A percentile compares a stretch with the other conserved stretches of the same genome.
These are phyloP conservation scores for Salvia sclarea DNA, from an alignment of 305 asterid species.

Conservation along the genomic window DNA sequence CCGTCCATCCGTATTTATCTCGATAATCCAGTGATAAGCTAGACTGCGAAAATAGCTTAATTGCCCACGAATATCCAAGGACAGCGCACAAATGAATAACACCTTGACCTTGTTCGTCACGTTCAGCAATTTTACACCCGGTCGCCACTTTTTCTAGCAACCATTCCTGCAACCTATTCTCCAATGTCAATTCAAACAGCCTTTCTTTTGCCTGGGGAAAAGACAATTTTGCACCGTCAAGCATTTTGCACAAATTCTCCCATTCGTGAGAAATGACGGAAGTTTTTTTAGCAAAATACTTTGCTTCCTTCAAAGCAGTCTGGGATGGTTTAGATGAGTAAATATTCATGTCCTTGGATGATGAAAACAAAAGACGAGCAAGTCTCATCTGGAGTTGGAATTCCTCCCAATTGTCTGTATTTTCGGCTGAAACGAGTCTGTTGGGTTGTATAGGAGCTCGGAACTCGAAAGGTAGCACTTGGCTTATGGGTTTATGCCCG, in stretches of 20 bases:
- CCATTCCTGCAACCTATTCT: conserved; percentile 78
- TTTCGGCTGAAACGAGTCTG: conserved; percentile 39
- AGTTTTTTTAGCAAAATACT: conserved; percentile 57
- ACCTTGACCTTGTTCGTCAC: conserved; percentile 90
- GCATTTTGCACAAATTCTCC: conserved; percentile 53
- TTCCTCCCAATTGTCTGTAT: conserved; percentile 61
- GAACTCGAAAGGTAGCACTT: conserved; percentile 69
- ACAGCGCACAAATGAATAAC: conserved; percentile 95
- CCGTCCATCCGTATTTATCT: conserved; percentile 95
- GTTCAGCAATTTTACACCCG: conserved; percentile 63
- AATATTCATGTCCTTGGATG: conserved; percentile 58
- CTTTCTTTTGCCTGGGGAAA: conserved; percentile 69
- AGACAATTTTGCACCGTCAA: conserved; percentile 53
- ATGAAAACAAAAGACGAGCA: conserved; percentile 76
- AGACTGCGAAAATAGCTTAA: conserved; percentile 72
- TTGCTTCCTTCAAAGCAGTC: conserved; percentile 67
- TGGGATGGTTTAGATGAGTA: conserved; percentile 57
- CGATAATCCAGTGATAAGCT: conserved; percentile 89
- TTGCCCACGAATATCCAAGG: conserved; percentile 89
- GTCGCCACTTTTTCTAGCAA: conserved; percentile 72
- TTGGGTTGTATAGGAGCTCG: conserved; percentile 55
- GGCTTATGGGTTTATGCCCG: conserved; percentile 80
- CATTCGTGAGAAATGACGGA: conserved; percentile 54
- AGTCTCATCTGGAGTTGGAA: conserved; percentile 78
- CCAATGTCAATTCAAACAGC: conserved; percentile 75